Conservation (phyloP, 805 yeast species). For the Wickerhamomyces alni region DNA sequence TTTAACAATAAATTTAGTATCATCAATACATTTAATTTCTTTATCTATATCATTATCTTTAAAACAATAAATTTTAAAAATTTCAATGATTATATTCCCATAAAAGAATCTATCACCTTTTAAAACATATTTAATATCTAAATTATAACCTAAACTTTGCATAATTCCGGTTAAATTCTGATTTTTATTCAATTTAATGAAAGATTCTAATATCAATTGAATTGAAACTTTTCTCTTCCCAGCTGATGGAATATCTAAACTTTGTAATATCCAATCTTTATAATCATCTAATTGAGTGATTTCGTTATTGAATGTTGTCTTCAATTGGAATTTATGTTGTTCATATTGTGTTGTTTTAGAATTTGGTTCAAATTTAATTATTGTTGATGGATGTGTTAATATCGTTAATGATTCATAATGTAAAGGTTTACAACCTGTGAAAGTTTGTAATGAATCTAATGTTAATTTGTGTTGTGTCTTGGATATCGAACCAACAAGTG, state of each 20-base stretch:
- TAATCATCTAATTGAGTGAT: slow-evolving; percentile 2
- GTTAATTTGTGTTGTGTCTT: slow-evolving; percentile 13
- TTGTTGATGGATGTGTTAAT: slow-evolving; percentile 16
- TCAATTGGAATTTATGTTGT: slow-evolving; percentile 19
- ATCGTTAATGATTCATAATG: slow-evolving; percentile 11
- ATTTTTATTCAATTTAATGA: slow-evolving; percentile 25
- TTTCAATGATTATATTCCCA: slow-evolving; percentile 49
- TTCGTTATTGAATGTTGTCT: slow-evolving; percentile 6
- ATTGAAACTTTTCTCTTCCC: slow-evolving; percentile 58
- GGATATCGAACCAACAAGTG: slow-evolving; percentile 15
- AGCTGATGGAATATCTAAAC: slow-evolving; percentile 71
- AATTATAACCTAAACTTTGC: slow-evolving; percentile 65
- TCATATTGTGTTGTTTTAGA: slow-evolving; percentile 22
- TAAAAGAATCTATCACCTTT: slow-evolving; percentile 59
- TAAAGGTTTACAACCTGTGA: slow-evolving; percentile 16
- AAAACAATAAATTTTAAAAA: slow-evolving; percentile 37
- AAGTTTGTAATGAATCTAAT: slow-evolving; percentile 15
- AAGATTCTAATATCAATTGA: slow-evolving; percentile 61
- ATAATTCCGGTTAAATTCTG: slow-evolving; percentile 34
- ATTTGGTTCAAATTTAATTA: slow-evolving; percentile 24
- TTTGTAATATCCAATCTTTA: slow-evolving; percentile 54
- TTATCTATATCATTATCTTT: slow-evolving; percentile 18
- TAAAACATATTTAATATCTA: slow-evolving; percentile 54
- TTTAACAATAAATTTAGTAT: slow-evolving; percentile 49
- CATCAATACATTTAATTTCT: slow-evolving; percentile 34